phyloP scores from a whole-genome alignment of 306 rosid species.

The Sindora glabra region DNA sequence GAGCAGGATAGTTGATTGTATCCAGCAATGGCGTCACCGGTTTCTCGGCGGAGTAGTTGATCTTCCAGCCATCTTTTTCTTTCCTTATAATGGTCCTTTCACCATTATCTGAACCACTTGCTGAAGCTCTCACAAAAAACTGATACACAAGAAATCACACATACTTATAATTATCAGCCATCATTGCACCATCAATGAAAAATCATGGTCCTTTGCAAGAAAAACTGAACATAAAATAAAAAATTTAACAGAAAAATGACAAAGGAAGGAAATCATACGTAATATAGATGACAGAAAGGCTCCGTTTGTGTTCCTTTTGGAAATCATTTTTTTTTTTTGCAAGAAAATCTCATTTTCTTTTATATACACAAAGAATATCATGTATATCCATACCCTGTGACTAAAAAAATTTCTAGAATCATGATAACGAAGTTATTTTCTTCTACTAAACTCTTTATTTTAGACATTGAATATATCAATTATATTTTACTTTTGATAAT shows the following conservation, averaged over 20 bases:
- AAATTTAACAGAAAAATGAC: background rate
- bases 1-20: slow-evolving; percentile 65
- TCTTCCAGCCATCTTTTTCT: slow-evolving; percentile 50
- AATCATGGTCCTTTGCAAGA: background rate
- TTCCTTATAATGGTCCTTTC: slow-evolving; percentile 31
- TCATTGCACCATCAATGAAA: background rate
- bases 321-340: too few relatives aligned
- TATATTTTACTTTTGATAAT: too few relatives aligned
- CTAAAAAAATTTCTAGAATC: too few relatives aligned
- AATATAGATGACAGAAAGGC: too few relatives aligned
- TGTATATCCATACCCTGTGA: too few relatives aligned
- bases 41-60: slow-evolving; percentile 43
- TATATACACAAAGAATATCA: too few relatives aligned
- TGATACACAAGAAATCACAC: slow-evolving; percentile 10
- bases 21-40: slow-evolving; percentile 81
- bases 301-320: too few relatives aligned
- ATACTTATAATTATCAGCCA: background rate
- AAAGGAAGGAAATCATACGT: too few relatives aligned
- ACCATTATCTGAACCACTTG: slow-evolving; percentile 21
- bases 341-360: too few relatives aligned
- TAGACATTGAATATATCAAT: too few relatives aligned
- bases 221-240: background rate
- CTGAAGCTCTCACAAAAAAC: slow-evolving; percentile 53
- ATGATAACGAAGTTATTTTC: too few relatives aligned
- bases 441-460: too few relatives aligned